Base-by-base conservation (phyloP, 352 stramenopile genomes). In the Pythium angustatum region DNA sequence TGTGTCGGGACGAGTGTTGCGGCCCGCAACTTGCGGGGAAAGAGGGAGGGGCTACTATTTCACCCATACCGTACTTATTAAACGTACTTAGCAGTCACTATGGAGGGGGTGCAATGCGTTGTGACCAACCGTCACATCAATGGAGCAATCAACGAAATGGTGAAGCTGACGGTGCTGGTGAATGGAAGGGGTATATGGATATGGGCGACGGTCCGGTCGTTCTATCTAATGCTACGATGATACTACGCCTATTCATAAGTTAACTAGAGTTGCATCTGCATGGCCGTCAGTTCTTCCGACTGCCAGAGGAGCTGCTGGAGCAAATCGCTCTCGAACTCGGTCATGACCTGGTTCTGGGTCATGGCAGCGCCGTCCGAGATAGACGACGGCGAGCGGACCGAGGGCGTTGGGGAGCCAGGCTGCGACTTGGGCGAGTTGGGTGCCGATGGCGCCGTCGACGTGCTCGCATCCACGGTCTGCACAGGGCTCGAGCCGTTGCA, bases 291-390 rank as follows among this genome's bases (percentile, higher is more conserved):
- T 36, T 67, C 58, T n/a, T 72, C 65, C 7, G 65, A 72, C 24
- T 72, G 65, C 65, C 65, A 72, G 15, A 72, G 53, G 4, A 72
- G 53, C 65, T 72, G 65, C 33, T 66, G 59, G 51, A 72, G 65
- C 12, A 72, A 24, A 31, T 72, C 65, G 33, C 40, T 58, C 26
- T 72, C 65, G 10, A 72, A 58, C 47, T 72, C 65, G 27, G 36
- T 45, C 49, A 72, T 64, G 30, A 72, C 47, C 21, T 64, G 28
- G 36, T 71, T 24, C 33, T 66, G 41, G 3, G 64, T 55, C 30
- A 71, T 57, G 4, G 65, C 43, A 2, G 53, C 51, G 36, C 65
- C 60, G 14, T 72, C 65, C 5, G 57, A 49, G 22, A 68, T 60
- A 0, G 50, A 60, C 19, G 58, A 65, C 6, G 65, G 65, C 15